phyloP scores from a whole-genome alignment of 139 green algal genomes.

The Chlamydomonas urium region DNA sequence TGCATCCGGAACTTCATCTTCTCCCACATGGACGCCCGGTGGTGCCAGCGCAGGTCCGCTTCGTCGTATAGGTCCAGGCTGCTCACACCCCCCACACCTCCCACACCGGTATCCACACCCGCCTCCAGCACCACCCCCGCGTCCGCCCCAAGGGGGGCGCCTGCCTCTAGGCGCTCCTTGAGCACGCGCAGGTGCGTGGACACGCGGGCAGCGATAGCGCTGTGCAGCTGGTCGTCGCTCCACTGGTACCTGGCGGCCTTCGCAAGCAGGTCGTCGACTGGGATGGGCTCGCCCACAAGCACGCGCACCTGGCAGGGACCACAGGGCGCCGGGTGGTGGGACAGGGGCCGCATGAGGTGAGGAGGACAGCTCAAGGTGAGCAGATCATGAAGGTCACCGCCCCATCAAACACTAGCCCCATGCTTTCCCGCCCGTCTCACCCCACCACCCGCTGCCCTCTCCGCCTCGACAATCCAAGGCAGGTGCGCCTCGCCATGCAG shows the following conservation, averaged over 20 bases:
- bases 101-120: neutral
- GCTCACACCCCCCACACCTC: neutral
- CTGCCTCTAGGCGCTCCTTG: neutral
- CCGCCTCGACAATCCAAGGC: neutral
- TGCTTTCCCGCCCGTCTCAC: too few species aligned
- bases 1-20: constrained; percentile 13
- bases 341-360: too few species aligned
- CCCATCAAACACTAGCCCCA: too few species aligned
- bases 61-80: constrained; percentile 14
- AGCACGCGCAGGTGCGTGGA: neutral
- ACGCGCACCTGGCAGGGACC: constrained; percentile 49
- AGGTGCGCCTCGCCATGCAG: neutral
- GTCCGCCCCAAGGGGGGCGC: neutral
- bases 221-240: constrained; percentile 17
- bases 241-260: constrained; percentile 33
- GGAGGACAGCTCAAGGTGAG: too few species aligned
- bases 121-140: neutral
- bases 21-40: constrained; percentile 14
- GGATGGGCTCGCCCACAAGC: constrained; percentile 68
- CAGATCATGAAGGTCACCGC: too few species aligned
- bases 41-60: constrained; percentile 4
- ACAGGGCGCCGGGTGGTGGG: too few species aligned
- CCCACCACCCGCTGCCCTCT: too few species aligned
- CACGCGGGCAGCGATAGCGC: constrained; percentile 1
- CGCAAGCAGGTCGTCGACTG: constrained; percentile 54